These are phyloP conservation scores for Pestalotiopsis sp. DNA, from an alignment of 2,329 filamentous ascomycete species.

Conservation along the genomic window DNA sequence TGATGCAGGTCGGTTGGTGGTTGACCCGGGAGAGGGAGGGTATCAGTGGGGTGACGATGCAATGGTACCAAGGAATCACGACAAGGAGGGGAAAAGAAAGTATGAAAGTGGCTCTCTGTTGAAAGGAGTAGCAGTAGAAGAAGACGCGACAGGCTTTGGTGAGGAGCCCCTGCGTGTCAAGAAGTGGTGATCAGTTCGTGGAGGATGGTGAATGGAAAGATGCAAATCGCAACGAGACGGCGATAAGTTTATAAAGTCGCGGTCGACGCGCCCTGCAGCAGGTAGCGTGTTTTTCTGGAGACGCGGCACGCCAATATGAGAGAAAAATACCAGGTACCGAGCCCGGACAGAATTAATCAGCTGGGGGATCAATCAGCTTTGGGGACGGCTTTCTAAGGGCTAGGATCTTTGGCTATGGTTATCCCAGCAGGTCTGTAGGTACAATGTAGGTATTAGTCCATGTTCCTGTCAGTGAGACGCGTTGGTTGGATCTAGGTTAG, in stretches of 20 bases:
- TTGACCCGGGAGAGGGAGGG: slow-evolving; percentile 17
- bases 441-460: too few species aligned
- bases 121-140: background rate
- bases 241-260: slow-evolving; percentile 9
- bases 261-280: slow-evolving; percentile 1
- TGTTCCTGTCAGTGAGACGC: background rate
- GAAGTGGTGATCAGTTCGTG: slow-evolving; percentile 17
- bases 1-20: slow-evolving; percentile 36
- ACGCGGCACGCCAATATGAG: background rate
- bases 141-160: slow-evolving; percentile 8
- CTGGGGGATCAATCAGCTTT: background rate
- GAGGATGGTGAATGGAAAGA: slow-evolving; percentile 21
- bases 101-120: background rate
- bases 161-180: slow-evolving; percentile 2
- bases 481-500: background rate
- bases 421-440: background rate
- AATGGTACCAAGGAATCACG: background rate
- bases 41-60: slow-evolving; percentile 9
- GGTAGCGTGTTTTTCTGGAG: background rate
- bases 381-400: background rate
- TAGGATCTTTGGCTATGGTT: background rate
- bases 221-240: slow-evolving; percentile 12
- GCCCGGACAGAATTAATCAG: slow-evolving; percentile 9
- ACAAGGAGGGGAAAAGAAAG: background rate
- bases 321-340: background rate